Conservation (phyloP, 495 filamentous ascomycete genomes). For the Neurospora sp. region DNA sequence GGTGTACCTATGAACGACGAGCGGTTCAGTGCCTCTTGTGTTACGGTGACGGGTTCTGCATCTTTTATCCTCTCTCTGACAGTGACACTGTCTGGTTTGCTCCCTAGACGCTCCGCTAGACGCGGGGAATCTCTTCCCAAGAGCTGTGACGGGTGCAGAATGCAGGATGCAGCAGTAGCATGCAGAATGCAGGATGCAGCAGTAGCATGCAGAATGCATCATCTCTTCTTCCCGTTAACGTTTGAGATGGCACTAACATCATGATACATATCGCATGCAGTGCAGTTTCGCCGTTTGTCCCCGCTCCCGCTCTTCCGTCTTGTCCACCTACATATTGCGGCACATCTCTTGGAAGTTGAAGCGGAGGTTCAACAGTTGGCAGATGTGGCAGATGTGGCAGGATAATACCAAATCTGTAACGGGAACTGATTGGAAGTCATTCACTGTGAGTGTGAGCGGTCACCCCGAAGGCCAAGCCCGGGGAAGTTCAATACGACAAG, state of each 20-base stretch:
- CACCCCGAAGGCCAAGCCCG: background rate
- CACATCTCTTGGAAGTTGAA: background rate
- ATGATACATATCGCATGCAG: too few species aligned
- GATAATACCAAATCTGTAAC: background rate
- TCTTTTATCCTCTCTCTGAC: background rate
- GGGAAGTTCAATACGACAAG: background rate
- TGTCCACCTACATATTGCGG: background rate
- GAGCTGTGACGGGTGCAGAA: background rate
- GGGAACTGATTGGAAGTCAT: background rate
- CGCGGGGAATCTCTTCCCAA: background rate
- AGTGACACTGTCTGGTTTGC: background rate
- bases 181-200: background rate
- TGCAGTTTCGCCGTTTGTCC: background rate
- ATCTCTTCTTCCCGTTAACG: background rate
- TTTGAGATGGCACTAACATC: background rate
- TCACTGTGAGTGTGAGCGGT: background rate
- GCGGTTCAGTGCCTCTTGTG: background rate
- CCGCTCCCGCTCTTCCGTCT: background rate
- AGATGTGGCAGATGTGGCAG: background rate
- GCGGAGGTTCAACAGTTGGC: background rate
- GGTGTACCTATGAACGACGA: background rate
- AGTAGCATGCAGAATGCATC: background rate
- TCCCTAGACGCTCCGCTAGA: background rate
- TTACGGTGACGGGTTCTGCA: background rate
- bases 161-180: background rate